Conservation (phyloP, 371 early-diverging fungal species). For the Lichtheimia hyalospora region DNA sequence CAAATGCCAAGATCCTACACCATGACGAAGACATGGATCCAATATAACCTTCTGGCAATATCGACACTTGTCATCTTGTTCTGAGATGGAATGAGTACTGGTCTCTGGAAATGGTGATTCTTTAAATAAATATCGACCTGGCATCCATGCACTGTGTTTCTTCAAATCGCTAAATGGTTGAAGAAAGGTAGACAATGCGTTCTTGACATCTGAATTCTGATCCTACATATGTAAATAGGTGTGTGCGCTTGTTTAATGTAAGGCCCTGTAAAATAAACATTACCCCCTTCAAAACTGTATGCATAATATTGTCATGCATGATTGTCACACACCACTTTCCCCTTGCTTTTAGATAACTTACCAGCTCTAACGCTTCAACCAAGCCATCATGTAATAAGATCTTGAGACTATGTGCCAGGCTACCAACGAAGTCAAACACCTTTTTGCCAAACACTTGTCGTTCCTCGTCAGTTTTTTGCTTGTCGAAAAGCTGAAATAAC, state of each 20-base stretch:
- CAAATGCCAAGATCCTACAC: constrained; percentile 67
- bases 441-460: constrained; percentile 67
- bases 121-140: constrained; percentile 11
- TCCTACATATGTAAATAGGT: constrained; percentile 61
- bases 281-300: no score
- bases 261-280: constrained; percentile 4
- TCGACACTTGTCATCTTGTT: constrained; percentile 65
- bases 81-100: not conserved
- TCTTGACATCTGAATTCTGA: constrained; percentile 9
- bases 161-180: constrained; percentile 43
- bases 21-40: constrained; percentile 70
- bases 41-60: constrained; percentile 70
- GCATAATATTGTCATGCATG: no score
- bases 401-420: constrained; percentile 86
- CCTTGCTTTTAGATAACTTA: constrained; percentile 9
- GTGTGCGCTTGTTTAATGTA: not conserved
- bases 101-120: constrained; percentile 5
- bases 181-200: constrained; percentile 47
- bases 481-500: constrained; percentile 78
- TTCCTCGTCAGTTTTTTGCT: constrained; percentile 41
- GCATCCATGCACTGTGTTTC: constrained; percentile 2
- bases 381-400: constrained; percentile 80
- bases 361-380: constrained; percentile 76
- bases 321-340: no score
- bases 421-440: constrained; percentile 80